These are phyloP conservation scores for Atkinsonella texensis DNA, from an alignment of 2,329 filamentous ascomycete genomes.

Conservation along the genomic window DNA sequence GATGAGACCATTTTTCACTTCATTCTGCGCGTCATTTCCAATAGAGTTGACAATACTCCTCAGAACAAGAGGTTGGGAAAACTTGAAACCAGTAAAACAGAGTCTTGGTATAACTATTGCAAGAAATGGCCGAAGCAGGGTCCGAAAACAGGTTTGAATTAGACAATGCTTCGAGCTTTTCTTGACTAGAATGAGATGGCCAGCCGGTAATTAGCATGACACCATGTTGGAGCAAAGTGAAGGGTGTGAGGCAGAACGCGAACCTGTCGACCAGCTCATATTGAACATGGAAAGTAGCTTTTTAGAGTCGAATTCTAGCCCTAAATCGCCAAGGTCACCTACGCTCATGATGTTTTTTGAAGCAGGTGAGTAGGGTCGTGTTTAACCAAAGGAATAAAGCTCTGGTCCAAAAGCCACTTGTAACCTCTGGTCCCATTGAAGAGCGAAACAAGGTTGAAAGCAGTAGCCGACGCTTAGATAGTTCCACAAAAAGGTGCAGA, in stretches of 20 bases:
- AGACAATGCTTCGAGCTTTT: neutral
- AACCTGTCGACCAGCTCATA: neutral
- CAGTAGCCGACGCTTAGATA: neutral
- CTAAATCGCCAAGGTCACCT: neutral
- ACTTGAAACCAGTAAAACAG: conserved; percentile 15
- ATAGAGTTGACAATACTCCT: conserved; percentile 5
- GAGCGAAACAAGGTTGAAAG: conserved; percentile 7
- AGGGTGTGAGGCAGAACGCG: neutral
- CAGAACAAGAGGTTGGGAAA: conserved; percentile 20
- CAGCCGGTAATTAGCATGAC: neutral
- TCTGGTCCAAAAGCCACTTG: neutral
- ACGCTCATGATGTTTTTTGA: neutral
- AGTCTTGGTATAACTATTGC: conserved; percentile 14
- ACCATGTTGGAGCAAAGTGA: neutral
- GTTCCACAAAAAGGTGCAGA: neutral
- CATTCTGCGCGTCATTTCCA: no score
- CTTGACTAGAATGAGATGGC: neutral
- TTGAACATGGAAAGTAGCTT: neutral
- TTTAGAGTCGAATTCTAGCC: neutral
- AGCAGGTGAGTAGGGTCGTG: neutral
- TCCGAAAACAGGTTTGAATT: conserved; percentile 2
- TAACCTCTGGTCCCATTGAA: conserved; percentile 12
- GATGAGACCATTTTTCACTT: conserved; percentile 4
- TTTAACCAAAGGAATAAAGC: neutral
- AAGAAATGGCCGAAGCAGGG: conserved; percentile 7